Percentiles rank a stretch among this genome's conserved stretches.
Evolutionary conservation across 768 basidiomycete species (phyloP).

Genomic region (Leucocoprinus leucothites): DNA sequence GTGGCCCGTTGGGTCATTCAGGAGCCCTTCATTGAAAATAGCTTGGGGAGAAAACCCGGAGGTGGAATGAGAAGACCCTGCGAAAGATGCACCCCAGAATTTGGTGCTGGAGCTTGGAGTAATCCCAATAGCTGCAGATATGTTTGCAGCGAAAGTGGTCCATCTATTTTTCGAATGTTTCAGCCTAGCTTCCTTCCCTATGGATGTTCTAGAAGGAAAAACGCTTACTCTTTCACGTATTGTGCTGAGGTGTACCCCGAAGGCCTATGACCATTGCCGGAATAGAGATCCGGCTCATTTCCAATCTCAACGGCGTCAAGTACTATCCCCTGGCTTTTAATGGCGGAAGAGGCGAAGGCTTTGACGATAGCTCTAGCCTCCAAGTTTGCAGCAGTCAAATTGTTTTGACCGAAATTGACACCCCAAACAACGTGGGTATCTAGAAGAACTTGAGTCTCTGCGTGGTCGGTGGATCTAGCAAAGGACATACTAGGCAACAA

Average conservation of each 20-base stretch:
- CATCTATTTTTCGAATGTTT: conserved; percentile 34
- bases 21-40: conserved; percentile 49
- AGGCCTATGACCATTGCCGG: conserved; percentile 39
- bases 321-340: conserved; percentile 37
- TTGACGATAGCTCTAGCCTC: conserved; percentile 45
- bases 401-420: conserved; percentile 56
- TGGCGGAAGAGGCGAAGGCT: conserved; percentile 41
- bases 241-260: conserved; percentile 35
- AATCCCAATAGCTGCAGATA: conserved; percentile 39
- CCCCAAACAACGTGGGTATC: conserved; percentile 67
- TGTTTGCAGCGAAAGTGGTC: conserved; percentile 47
- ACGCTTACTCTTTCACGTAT: conserved; percentile 50
- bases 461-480: background rate
- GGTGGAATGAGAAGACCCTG: conserved; percentile 42
- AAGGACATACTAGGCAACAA: conserved; percentile 42
- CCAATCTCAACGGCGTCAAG: conserved; percentile 62
- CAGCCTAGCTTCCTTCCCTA: background rate
- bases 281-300: conserved; percentile 60
- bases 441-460: conserved; percentile 18
- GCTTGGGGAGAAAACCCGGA: conserved; percentile 60
- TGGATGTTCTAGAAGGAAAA: background rate
- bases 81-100: conserved; percentile 49
- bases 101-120: conserved; percentile 34
- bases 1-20: conserved; percentile 43
- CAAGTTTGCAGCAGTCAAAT: conserved; percentile 46